Evolutionary conservation across 2,329 filamentous ascomycete species (phyloP).

Genomic region (Coniochaeta sp.): DNA sequence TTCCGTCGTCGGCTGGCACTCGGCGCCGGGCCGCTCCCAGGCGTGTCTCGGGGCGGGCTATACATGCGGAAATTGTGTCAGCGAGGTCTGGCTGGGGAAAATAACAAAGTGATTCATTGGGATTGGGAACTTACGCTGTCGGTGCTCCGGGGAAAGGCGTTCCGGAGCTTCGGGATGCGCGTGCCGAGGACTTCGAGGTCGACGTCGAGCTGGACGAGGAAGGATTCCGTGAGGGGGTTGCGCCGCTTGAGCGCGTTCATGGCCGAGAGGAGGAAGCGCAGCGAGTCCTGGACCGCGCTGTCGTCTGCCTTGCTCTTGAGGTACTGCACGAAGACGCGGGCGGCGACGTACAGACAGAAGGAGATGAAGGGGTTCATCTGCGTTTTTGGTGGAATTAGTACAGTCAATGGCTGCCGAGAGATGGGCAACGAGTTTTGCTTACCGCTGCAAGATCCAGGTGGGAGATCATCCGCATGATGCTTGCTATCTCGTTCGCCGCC

Average conservation of each 20-base stretch:
- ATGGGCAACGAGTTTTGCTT: constrained; percentile 13
- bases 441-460: constrained; percentile 80
- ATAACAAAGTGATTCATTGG: too few species aligned
- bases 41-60: constrained; percentile 13
- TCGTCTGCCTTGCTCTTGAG: constrained; percentile 91
- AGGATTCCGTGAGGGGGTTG: constrained; percentile 90
- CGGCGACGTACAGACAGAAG: constrained; percentile 93
- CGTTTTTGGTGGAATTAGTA: background rate
- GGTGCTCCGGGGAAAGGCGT: constrained; percentile 44
- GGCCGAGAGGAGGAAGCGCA: constrained; percentile 85
- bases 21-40: constrained; percentile 13
- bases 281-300: constrained; percentile 65
- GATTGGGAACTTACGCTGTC: constrained; percentile 43
- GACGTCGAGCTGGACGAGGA: constrained; percentile 86
- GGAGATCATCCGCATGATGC: constrained; percentile 90
- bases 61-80: constrained; percentile 11
- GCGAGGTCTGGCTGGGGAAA: too few species aligned
- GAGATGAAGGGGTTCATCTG: constrained; percentile 95
- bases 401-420: background rate
- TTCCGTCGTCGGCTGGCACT: constrained; percentile 4
- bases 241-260: constrained; percentile 85
- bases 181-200: constrained; percentile 72
- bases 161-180: constrained; percentile 49
- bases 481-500: constrained; percentile 87
- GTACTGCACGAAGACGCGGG: constrained; percentile 91